Conservation (phyloP, 106 monocot genomes). For the Alisma plantagoaquatica region DNA sequence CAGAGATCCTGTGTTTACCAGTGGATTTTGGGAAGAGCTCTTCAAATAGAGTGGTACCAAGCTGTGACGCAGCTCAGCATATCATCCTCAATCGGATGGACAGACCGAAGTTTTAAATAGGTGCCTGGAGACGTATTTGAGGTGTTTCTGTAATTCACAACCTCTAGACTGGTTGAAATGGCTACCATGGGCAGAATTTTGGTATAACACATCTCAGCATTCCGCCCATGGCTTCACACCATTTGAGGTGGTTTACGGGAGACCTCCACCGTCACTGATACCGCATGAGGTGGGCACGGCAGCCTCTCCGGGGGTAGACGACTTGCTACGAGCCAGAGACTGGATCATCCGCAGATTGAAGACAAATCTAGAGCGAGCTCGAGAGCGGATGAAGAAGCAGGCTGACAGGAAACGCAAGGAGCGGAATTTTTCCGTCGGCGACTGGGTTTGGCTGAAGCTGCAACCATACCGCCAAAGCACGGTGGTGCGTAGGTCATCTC, state of each 20-base stretch:
- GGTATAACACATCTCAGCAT: slow-evolving; percentile 1
- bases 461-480: not conserved
- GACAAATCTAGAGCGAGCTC: not conserved
- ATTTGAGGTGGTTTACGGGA: slow-evolving; percentile 2
- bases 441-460: not conserved
- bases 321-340: not conserved
- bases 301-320: not conserved
- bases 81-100: not conserved
- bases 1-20: not conserved
- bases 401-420: not conserved
- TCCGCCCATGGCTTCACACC: not conserved
- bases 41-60: not conserved
- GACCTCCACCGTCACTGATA: not conserved
- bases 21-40: not conserved
- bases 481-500: not conserved
- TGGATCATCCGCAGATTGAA: not conserved
- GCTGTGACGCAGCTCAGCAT: not conserved
- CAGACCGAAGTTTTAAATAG: not conserved
- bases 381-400: not conserved
- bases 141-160: not conserved
- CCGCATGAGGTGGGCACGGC: slow-evolving; percentile 1
- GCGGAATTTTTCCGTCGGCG: not conserved
- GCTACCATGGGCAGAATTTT: slow-evolving; percentile 3
- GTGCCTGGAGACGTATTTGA: not conserved
- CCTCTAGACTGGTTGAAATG: not conserved